Base-by-base conservation (phyloP, 345 rosid genomes). In the Cardamine occulta region DNA sequence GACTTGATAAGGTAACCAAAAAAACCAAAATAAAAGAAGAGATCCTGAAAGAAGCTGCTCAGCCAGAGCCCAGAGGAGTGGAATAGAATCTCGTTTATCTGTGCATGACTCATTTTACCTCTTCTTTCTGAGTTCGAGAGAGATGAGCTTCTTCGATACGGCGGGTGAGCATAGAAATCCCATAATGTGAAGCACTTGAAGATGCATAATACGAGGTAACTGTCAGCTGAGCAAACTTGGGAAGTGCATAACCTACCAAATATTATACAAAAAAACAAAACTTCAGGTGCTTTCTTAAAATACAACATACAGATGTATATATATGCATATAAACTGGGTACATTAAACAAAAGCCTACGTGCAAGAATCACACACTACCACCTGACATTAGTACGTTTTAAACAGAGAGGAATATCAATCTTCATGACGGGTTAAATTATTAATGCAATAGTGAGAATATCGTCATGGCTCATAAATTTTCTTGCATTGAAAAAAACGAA, bases 111-210 rank as follows among this genome's bases (percentile, higher is more conserved):
- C 87, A 84, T 63, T 80, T 78, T 15, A 49, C 78, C 70, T 66
- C 85, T 78, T 83, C 87, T 79, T 82, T 84, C 68, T 53, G 84
- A 76, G 77, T 63, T 54, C 55, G 73, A 55, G 90, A 83, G 72
- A 70, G 71, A 73, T 86, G 88, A 24, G 77, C 29, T 74, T 88
- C 92, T 73, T 95, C 99, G 28, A 90, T 79, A 58, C 71, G 85
- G 55, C 93, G 90, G 5, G 97, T 95, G 72, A 92, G 82, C 68
- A 86, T 79, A 35, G 97, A 95, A 74, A 95, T 82, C 71, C 92
- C 88, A 82, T 92, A 87, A 82, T 92, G 96, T 54, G 99, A 88
- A 31, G 89, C 97, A 80, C 99, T 95, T 56, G 97, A 89, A 69
- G 99, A 84, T 73, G 97, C 88, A 57, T 90, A 95, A 77, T 90